A percentile compares a stretch with the other conserved stretches of the same genome.
Conservation (phyloP, 805 yeast species). For the Wickerhamiella musiphila region DNA sequence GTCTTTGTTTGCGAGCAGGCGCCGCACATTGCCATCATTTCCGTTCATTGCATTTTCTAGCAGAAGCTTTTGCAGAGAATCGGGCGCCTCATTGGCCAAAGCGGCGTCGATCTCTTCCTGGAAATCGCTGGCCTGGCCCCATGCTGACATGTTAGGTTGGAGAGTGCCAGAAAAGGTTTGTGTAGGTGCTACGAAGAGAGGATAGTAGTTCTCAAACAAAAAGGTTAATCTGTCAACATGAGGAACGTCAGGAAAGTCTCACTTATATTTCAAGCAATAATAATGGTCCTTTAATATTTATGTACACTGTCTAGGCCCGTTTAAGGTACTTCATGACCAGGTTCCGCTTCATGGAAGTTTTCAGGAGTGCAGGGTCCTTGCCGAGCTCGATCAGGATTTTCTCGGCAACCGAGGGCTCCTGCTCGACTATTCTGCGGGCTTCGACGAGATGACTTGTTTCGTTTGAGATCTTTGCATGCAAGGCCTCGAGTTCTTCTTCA, state of each 20-base stretch:
- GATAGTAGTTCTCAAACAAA: no score
- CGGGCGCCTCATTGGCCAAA: constrained; percentile 9
- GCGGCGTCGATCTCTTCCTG: constrained; percentile 14
- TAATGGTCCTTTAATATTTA: neutral
- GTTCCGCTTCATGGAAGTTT: constrained; percentile 48
- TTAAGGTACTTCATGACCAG: constrained; percentile 46
- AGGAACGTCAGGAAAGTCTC: constrained; percentile 14
- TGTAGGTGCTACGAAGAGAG: neutral
- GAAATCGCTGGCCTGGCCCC: constrained; percentile 8
- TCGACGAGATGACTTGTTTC: constrained; percentile 10
- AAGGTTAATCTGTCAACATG: neutral
- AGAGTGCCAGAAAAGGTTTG: neutral
- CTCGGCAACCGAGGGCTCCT: constrained; percentile 23
- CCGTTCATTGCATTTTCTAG: constrained; percentile 23
- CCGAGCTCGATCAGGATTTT: constrained; percentile 24
- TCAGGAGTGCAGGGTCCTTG: constrained; percentile 25
- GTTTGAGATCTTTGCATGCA: constrained; percentile 21
- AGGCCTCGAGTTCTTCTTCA: constrained; percentile 22
- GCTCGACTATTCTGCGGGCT: constrained; percentile 18
- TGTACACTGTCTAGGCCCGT: constrained; percentile 2
- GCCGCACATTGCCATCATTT: constrained; percentile 15
- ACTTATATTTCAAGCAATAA: no score
- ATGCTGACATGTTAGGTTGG: constrained; percentile 8
- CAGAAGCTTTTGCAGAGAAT: constrained; percentile 9
- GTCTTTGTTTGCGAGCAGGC: constrained; percentile 16